Conservation (phyloP, 345 rosid species). For the Odontarrhena argentea region DNA sequence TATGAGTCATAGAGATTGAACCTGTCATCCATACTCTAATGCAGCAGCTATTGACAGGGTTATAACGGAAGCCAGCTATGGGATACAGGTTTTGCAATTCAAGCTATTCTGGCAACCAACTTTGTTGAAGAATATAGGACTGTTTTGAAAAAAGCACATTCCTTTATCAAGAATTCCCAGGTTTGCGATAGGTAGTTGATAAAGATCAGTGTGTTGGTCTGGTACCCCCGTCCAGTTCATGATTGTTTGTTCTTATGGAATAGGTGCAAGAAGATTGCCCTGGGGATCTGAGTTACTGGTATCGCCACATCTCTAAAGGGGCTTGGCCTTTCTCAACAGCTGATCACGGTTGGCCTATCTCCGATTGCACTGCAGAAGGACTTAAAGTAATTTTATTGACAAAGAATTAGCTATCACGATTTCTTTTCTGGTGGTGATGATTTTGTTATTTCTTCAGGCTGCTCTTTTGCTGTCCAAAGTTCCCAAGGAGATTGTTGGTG, state of each 20-base stretch:
- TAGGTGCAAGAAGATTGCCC: constrained; percentile 88
- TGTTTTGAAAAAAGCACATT: constrained; percentile 69
- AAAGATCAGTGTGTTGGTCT: constrained; percentile 24
- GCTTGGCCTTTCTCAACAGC: constrained; percentile 99
- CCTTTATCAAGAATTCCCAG: constrained; percentile 73
- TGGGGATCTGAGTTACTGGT: constrained; percentile 78
- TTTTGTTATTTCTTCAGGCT: constrained; percentile 56
- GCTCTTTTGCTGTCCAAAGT: constrained; percentile 69
- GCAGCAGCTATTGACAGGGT: constrained; percentile 63
- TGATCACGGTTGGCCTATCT: constrained; percentile 98
- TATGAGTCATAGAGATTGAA: constrained; percentile 22
- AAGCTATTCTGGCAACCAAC: constrained; percentile 79
- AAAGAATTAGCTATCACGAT: constrained; percentile 3
- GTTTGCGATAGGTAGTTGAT: constrained; percentile 38
- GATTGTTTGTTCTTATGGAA: constrained; percentile 26
- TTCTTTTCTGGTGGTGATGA: constrained; percentile 30
- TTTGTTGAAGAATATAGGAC: constrained; percentile 70
- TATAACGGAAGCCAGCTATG: constrained; percentile 97
- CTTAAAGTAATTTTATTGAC: constrained; percentile 60
- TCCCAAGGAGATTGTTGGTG: constrained; percentile 77
- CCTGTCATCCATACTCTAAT: constrained; percentile 35
- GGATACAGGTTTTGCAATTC: constrained; percentile 87
- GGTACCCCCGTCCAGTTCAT: neutral
- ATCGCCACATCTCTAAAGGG: constrained; percentile 97
- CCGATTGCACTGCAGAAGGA: constrained; percentile 96